These are phyloP conservation scores for Claviceps sp. DNA, from an alignment of 2,329 filamentous ascomycete genomes.

Conservation along the genomic window DNA sequence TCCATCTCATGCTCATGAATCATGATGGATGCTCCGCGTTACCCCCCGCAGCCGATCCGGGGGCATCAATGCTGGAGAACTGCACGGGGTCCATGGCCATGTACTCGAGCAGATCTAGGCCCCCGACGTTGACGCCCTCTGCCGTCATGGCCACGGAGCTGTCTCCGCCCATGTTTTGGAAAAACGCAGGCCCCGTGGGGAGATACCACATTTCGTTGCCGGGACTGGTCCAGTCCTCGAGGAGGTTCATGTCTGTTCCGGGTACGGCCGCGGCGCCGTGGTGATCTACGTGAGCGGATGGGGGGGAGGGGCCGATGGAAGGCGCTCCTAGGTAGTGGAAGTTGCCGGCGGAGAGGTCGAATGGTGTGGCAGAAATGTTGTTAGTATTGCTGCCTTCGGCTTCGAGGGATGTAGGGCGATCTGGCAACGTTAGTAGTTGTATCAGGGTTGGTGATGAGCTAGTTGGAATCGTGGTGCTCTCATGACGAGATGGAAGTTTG, in stretches of 20 bases:
- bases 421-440: slow-evolving; percentile 14
- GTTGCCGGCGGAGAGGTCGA: slow-evolving; percentile 40
- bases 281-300: slow-evolving; percentile 27
- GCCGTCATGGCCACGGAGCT: slow-evolving; percentile 51
- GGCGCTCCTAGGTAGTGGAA: slow-evolving; percentile 40
- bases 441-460: not conserved
- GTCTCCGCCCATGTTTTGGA: slow-evolving; percentile 46
- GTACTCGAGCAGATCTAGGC: slow-evolving; percentile 53
- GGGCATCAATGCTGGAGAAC: slow-evolving; percentile 23
- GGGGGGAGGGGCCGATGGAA: slow-evolving; percentile 37
- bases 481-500: no score
- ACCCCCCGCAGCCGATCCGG: slow-evolving; percentile 8
- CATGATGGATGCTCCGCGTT: not conserved
- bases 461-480: no score
- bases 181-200: slow-evolving; percentile 48
- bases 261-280: slow-evolving; percentile 8
- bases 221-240: slow-evolving; percentile 42
- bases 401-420: slow-evolving; percentile 19
- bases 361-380: slow-evolving; percentile 50
- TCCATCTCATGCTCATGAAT: no score
- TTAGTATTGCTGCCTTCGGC: slow-evolving; percentile 36
- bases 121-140: slow-evolving; percentile 53
- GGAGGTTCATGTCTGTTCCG: slow-evolving; percentile 27
- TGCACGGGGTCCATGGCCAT: slow-evolving; percentile 46
- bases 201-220: slow-evolving; percentile 55